Evolutionary conservation across 2,329 filamentous ascomycete genomes (phyloP).

Genomic region (Rutstroemia sp.): DNA sequence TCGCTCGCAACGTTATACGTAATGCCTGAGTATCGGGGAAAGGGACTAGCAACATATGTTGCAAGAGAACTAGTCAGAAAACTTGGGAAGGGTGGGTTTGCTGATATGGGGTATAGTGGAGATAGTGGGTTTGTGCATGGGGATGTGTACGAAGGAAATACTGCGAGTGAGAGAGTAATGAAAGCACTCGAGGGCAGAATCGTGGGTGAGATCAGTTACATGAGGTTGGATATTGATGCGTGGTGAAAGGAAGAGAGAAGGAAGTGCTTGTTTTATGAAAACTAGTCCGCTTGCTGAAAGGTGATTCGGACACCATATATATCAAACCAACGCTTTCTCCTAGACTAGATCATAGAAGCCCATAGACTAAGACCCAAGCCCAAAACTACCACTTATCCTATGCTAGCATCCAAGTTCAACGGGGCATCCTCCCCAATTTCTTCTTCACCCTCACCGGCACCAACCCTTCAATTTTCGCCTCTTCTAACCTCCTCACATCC

Average conservation of each 20-base stretch:
- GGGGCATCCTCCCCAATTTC: background rate
- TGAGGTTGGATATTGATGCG: slow-evolving; percentile 22
- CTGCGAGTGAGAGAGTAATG: slow-evolving; percentile 28
- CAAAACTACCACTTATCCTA: no score
- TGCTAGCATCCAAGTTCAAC: no score
- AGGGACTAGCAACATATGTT: slow-evolving; percentile 23
- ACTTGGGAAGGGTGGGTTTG: slow-evolving; percentile 18
- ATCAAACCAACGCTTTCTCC: no score
- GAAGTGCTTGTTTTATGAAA: background rate
- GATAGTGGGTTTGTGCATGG: slow-evolving; percentile 26
- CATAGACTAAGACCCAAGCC: no score
- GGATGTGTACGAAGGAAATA: slow-evolving; percentile 26
- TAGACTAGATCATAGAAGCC: no score
- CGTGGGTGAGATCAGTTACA: slow-evolving; percentile 18
- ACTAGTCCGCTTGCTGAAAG: no score
- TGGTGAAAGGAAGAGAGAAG: slow-evolving; percentile 2
- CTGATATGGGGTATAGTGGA: slow-evolving; percentile 22
- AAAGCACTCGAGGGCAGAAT: slow-evolving; percentile 15
- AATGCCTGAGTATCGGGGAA: slow-evolving; percentile 21
- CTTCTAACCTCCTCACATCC: background rate
- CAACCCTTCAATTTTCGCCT: background rate
- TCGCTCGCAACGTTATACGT: slow-evolving; percentile 26
- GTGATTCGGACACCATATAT: no score
- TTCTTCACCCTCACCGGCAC: background rate
- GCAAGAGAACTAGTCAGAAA: slow-evolving; percentile 17